Base-by-base conservation (phyloP, 169 alveolate genomes). In the Miamiensis avidus region DNA sequence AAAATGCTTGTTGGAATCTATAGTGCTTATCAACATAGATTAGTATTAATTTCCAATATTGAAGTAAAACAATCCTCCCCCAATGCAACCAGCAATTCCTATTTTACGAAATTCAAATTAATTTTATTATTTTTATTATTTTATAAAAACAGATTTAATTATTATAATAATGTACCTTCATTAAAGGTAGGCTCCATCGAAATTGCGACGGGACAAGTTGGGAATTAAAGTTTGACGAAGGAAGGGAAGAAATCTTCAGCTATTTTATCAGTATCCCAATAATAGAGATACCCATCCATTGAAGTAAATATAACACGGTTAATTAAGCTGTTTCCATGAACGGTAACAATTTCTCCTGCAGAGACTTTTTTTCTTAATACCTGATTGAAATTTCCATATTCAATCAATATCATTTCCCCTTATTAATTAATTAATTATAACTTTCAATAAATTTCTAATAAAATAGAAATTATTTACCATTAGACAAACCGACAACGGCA, bases 401-500 rank as follows among this genome's bases (percentile, higher is more conserved):
- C 79, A 30, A 86, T 64, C 6, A 86, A 49, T 4, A 86, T 32
- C 0, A 86, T 73, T 75, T 86, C 90, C 20, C 90, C 90, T 29
- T 78, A 73, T 11, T 79, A 34, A 29, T 83, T 83, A 1, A 81
- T 69, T 49, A 86, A 25, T 1, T 73, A 26, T 33, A 73, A 74
- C 34, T 82, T 29, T 27, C 29, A 26, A 34, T 30, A 85, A 78
- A 28, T 74, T 85, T 79, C 31, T 49, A n/a, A 74, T 85, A 29
- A 72, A 76, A 31, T 32, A 33, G 34, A 34, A 32, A 32, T 73
- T 65, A n/a, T 64, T 6, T 65, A 25, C 31, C 64, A 16, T 20
- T 27, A 30, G 30, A 26, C 1, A 69, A 27, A 1, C 89, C 76
- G 30, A 74, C 33, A 29, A 78, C 65, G 30, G 85, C 31, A 78